These are phyloP conservation scores for Ceratocystis cubensis DNA, from an alignment of 2,329 filamentous ascomycete species.

Conservation along the genomic window DNA sequence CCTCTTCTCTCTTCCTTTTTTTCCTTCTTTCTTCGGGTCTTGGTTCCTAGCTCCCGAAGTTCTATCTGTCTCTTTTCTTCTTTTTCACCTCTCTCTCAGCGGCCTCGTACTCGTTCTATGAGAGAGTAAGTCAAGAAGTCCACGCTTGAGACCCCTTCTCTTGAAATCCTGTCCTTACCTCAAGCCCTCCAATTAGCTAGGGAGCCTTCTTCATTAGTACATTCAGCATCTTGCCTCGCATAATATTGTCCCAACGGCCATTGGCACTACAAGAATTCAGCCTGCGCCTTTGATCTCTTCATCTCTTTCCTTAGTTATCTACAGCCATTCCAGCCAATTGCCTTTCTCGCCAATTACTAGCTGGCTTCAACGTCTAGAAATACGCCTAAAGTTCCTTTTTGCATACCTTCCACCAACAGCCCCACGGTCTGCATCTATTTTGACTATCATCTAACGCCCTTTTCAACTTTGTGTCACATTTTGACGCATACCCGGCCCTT, in stretches of 20 bases:
- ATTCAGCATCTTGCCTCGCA: neutral
- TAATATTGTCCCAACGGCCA: neutral
- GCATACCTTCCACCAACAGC: neutral
- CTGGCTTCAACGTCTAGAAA: neutral
- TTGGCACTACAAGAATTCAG: neutral
- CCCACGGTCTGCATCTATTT: neutral
- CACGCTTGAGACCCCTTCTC: neutral
- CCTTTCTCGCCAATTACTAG: neutral
- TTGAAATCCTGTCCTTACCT: neutral
- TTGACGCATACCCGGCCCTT: neutral
- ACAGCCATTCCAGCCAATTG: neutral
- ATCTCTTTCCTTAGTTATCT: neutral
- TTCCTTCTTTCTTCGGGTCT: slow-evolving; percentile 3
- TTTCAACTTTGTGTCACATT: neutral
- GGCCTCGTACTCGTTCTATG: neutral
- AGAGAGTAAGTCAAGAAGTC: neutral
- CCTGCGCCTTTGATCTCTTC: neutral
- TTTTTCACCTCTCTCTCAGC: slow-evolving; percentile 8
- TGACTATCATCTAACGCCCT: neutral
- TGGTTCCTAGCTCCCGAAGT: slow-evolving; percentile 7
- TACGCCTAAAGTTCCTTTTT: neutral
- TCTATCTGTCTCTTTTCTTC: slow-evolving; percentile 6
- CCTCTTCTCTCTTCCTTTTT: slow-evolving; percentile 1
- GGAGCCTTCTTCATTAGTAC: neutral
- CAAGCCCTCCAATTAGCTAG: neutral